Evolutionary conservation across 495 filamentous ascomycete species (phyloP).

Genomic region (Penicillium pulvis): DNA sequence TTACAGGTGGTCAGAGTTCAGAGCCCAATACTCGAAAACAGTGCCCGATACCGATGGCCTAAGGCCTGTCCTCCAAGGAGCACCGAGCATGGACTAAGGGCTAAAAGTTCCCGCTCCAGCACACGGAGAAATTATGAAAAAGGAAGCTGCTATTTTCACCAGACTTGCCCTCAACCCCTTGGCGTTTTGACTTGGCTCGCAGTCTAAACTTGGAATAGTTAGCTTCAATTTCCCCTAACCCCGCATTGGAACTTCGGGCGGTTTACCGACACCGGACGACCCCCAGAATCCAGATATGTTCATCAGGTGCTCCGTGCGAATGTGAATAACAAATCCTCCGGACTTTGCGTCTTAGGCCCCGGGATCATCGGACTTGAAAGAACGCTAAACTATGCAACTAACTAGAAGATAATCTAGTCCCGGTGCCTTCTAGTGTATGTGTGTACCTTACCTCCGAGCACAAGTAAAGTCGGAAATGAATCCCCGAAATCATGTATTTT

Average conservation of each 20-base stretch:
- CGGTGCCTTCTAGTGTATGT: background rate
- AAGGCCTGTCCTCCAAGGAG: background rate
- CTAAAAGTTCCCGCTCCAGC: background rate
- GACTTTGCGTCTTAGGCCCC: background rate
- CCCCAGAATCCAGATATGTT: conserved; percentile 1
- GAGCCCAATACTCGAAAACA: background rate
- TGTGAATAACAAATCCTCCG: background rate
- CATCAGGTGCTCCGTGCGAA: conserved; percentile 1
- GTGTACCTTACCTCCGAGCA: background rate
- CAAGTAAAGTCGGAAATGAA: too few relatives aligned
- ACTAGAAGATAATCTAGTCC: background rate
- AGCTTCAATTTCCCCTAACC: background rate
- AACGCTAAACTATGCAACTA: background rate
- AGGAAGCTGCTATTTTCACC: background rate
- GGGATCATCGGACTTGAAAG: conserved; percentile 2
- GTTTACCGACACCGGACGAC: conserved; percentile 4
- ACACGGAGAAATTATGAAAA: background rate
- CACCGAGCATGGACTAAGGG: background rate
- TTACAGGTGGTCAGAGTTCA: background rate
- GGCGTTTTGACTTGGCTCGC: background rate
- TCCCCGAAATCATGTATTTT: too few relatives aligned
- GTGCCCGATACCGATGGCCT: background rate
- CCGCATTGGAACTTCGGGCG: background rate
- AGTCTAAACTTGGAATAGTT: background rate
- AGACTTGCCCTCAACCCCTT: background rate